These are phyloP conservation scores for Saturnispora hagleri DNA, from an alignment of 805 yeast species.

Conservation along the genomic window DNA sequence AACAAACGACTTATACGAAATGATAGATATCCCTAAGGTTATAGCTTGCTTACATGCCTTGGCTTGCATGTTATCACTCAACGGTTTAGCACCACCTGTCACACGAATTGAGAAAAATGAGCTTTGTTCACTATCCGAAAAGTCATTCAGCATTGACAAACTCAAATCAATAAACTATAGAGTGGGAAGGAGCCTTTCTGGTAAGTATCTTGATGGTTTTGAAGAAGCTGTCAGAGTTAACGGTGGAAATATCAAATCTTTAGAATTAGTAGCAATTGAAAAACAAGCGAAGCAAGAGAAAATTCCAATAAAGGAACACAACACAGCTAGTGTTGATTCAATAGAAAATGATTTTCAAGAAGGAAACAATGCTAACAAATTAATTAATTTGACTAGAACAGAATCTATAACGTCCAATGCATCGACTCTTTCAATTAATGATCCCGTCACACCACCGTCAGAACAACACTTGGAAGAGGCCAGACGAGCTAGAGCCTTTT, in stretches of 20 bases:
- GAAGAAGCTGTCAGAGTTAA: conserved; percentile 29
- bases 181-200: conserved; percentile 31
- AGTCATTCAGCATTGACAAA: conserved; percentile 51
- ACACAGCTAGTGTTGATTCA: background rate
- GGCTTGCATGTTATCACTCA: conserved; percentile 57
- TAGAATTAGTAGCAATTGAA: conserved; percentile 13
- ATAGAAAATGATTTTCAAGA: conserved; percentile 1
- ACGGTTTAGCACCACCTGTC: conserved; percentile 51
- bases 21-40: conserved; percentile 86
- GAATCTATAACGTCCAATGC: background rate
- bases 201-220: conserved; percentile 30
- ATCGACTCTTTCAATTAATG: background rate
- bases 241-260: conserved; percentile 20
- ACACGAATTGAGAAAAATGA: conserved; percentile 46
- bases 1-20: conserved; percentile 85
- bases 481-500: conserved; percentile 11
- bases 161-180: conserved; percentile 61
- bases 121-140: conserved; percentile 2
- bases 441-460: conserved; percentile 8
- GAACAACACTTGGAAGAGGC: conserved; percentile 7
- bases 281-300: background rate
- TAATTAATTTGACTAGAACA: background rate
- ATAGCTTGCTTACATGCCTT: conserved; percentile 89
- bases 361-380: background rate
- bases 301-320: background rate